A percentile compares a stretch with the other conserved stretches of the same genome.
Conservation (phyloP, 805 yeast genomes). For the Cyberlindnera saturnus region DNA sequence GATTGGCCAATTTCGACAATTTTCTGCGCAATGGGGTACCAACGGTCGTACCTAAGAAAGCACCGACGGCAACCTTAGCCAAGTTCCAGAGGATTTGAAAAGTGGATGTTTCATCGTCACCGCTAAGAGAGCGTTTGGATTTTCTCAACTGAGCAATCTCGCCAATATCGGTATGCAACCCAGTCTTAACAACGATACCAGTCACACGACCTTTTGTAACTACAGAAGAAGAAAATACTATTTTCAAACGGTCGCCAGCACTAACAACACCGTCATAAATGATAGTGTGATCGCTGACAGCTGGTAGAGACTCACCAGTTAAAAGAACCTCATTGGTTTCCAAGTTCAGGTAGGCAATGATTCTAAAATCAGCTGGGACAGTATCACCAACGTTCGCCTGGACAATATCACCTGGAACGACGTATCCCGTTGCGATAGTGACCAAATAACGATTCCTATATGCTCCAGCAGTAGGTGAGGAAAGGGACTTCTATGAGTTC, state of each 20-base stretch:
- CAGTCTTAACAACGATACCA: conserved; percentile 49
- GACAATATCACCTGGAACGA: conserved; percentile 72
- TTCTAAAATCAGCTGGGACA: conserved; percentile 19
- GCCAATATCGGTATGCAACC: conserved; percentile 42
- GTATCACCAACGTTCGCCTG: conserved; percentile 65
- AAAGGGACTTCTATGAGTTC: conserved; percentile 61
- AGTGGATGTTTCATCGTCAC: conserved; percentile 34
- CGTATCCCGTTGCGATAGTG: conserved; percentile 54
- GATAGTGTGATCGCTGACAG: conserved; percentile 45
- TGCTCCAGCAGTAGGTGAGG: conserved; percentile 67
- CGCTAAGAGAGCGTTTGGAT: conserved; percentile 35
- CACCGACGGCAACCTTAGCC: conserved; percentile 49
- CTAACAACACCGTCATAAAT: conserved; percentile 40
- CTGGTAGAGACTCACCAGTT: conserved; percentile 62
- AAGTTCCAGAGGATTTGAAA: conserved; percentile 33
- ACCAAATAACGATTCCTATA: conserved; percentile 52
- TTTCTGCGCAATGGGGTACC: conserved; percentile 82
- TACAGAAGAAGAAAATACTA: conserved; percentile 64
- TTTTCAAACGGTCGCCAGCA: conserved; percentile 67
- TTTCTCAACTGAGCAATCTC: conserved; percentile 56
- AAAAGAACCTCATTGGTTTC: conserved; percentile 35
- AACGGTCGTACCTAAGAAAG: conserved; percentile 64
- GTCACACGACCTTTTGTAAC: conserved; percentile 66
- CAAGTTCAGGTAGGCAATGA: too few species aligned
- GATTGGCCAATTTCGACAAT: conserved; percentile 69